A percentile compares a stretch with the other conserved stretches of the same genome.
phyloP scores from a whole-genome alignment of 1,284 basidiomycete genomes.

The Somion occarium region DNA sequence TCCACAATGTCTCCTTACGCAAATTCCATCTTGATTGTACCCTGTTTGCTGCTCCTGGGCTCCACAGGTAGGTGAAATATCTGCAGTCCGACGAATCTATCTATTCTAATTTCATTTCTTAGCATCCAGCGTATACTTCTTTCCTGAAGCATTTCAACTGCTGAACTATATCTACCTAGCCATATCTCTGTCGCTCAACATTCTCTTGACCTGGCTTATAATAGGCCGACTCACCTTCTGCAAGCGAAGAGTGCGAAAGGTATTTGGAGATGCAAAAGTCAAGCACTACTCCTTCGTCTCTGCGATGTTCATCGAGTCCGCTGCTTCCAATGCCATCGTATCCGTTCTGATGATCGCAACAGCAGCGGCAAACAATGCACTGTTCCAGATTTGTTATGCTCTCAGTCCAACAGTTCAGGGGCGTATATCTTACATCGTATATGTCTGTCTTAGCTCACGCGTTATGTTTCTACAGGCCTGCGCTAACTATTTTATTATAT shows the following conservation, averaged over 20 bases:
- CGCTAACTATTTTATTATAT: not conserved
- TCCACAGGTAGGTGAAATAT: not conserved
- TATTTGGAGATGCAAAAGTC: conserved; percentile 21
- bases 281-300: conserved; percentile 24
- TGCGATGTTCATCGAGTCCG: conserved; percentile 30
- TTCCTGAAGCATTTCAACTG: not conserved
- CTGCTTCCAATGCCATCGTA: conserved; percentile 24
- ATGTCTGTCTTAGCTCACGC: not conserved
- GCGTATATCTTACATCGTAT: not conserved
- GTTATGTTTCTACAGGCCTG: not conserved
- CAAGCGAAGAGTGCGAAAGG: conserved; percentile 21
- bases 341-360: conserved; percentile 27
- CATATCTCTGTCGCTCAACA: conserved; percentile 19
- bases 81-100: not conserved
- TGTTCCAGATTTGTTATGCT: not conserved
- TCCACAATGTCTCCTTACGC: conserved; percentile 2
- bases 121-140: conserved; percentile 2
- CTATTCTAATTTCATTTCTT: not conserved
- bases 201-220: conserved; percentile 34
- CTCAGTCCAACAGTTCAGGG: not conserved
- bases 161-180: conserved; percentile 2
- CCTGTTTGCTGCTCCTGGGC: not conserved
- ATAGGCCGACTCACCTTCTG: conserved; percentile 30
- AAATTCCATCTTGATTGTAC: not conserved
- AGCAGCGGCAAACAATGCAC: not conserved